Evolutionary conservation across 2,329 filamentous ascomycete species (phyloP), one percentile per base, ranked within the genome.

Genomic region (Pseudocercospora ulei): DNA sequence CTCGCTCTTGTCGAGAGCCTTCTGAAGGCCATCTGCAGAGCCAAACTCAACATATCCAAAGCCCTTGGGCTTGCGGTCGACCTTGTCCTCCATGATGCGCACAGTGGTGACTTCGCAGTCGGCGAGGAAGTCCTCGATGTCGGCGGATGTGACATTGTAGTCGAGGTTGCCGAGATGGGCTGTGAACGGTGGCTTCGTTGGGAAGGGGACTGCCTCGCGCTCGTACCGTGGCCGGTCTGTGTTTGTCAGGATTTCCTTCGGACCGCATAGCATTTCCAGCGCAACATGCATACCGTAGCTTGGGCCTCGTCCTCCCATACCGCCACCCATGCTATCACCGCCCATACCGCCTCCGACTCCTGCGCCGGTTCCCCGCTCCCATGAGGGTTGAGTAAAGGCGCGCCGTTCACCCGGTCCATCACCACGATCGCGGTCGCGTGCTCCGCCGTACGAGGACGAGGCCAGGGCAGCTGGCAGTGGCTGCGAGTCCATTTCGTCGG

Each of bases 31-130:
- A 34, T 96, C 88, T 28, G 90, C 68, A 35, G 77, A 80, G 51
- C 72, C 77, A 57, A 98, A 98, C 64, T 98, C 90, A 50, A 93
- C 88, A 62, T 98, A 98, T 46, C 88, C 90, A 57, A 98, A 98
- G 33, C 90, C 90, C 71, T 98, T 98, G 50, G 90, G 90, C 58
- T 87, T 86, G 64, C 81, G 78, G 60, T 90, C 82, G 62, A 94
- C 73, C 60, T 88, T 90, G 65, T 98, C 92, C 68, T 95, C 88
- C 49, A 98, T 93, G 56, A 98, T 86, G 56, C 90, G 83, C 51
- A 98, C 85, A 60, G 78, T 95, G 51, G 82, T 82, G 54, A 95
- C 80, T 49, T 85, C 75, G 63, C 88, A 95, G 40, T 73, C 83
- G 36, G 71, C 67, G 59, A 98, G 93, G 59, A 96, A 90, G 36